Percentiles rank a stretch among this genome's conserved stretches.
These are phyloP conservation scores for Lepiota venenata DNA, from an alignment of 768 basidiomycete genomes.

Conservation along the genomic window DNA sequence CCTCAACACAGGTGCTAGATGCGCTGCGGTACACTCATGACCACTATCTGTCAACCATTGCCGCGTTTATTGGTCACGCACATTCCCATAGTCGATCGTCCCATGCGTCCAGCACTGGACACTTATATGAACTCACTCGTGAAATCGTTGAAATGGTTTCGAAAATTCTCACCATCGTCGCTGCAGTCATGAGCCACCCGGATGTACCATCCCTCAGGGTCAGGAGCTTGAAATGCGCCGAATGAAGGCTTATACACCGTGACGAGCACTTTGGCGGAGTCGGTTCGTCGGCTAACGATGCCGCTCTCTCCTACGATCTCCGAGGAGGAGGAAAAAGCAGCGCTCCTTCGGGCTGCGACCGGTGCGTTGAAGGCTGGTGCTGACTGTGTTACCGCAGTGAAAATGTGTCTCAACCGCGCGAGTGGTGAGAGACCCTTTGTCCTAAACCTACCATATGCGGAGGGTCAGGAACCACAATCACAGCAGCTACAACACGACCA, in stretches of 20 bases:
- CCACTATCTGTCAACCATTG: conserved; percentile 88
- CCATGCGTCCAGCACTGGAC: conserved; percentile 91
- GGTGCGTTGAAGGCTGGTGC: conserved; percentile 82
- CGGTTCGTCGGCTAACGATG: conserved; percentile 73
- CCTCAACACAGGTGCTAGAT: conserved; percentile 65
- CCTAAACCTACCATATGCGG: conserved; percentile 54
- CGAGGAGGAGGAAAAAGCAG: conserved; percentile 82
- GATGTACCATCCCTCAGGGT: conserved; percentile 64
- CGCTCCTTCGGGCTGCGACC: conserved; percentile 82
- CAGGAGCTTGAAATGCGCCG: conserved; percentile 58
- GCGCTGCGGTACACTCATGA: conserved; percentile 85
- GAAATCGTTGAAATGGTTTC: conserved; percentile 94
- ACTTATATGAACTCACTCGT: conserved; percentile 92
- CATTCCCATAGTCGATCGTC: conserved; percentile 89
- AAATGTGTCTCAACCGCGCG: conserved; percentile 70
- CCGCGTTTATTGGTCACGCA: conserved; percentile 96
- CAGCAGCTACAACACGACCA: conserved; percentile 26
- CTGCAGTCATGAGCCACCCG: conserved; percentile 78
- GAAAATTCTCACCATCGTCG: conserved; percentile 87
- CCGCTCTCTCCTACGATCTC: conserved; percentile 43
- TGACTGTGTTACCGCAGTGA: conserved; percentile 86
- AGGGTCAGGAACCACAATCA: conserved; percentile 27
- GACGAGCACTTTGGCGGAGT: conserved; percentile 83
- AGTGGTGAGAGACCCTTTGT: conserved; percentile 61
- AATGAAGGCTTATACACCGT: conserved; percentile 84